Evolutionary conservation across 352 stramenopile genomes (phyloP).

Genomic region (Peronosclerospora sorghi): DNA sequence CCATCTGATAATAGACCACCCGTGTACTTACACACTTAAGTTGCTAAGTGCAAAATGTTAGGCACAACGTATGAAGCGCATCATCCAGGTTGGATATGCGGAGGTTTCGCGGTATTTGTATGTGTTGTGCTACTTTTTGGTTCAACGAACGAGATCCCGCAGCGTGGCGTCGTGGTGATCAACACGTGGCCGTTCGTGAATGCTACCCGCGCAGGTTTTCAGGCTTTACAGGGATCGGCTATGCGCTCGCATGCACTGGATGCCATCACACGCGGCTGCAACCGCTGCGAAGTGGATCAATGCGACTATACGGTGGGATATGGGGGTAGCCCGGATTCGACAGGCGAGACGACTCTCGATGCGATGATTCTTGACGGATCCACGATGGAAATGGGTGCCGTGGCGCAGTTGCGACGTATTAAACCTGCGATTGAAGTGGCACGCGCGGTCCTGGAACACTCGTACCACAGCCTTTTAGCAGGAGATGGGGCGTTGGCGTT

Average conservation of each 20-base stretch:
- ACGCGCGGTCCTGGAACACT: constrained; percentile 82
- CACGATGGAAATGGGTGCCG: constrained; percentile 77
- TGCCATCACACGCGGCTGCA: constrained; percentile 58
- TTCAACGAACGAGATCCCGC: constrained; percentile 18
- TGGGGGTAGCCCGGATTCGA: constrained; percentile 76
- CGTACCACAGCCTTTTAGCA: constrained; percentile 77
- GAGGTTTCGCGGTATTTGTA: constrained; percentile 15
- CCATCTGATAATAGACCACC: constrained; percentile 14
- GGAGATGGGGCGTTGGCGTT: constrained; percentile 79
- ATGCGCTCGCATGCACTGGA: constrained; percentile 28
- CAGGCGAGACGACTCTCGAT: constrained; percentile 84
- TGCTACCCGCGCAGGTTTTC: constrained; percentile 57
- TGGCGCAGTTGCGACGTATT: constrained; percentile 67
- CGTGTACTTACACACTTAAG: too few relatives aligned
- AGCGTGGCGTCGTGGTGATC: constrained; percentile 44
- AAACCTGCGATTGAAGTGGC: constrained; percentile 80
- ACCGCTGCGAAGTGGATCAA: constrained; percentile 74
- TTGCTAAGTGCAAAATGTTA: too few relatives aligned
- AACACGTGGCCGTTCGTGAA: constrained; percentile 80
- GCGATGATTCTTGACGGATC: constrained; percentile 86
- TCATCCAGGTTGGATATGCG: constrained; percentile 26
- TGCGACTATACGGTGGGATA: constrained; percentile 86
- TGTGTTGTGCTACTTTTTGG: constrained; percentile 22
- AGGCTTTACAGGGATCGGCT: constrained; percentile 16
- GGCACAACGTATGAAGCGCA: constrained; percentile 7